Base-by-base conservation (phyloP, 208 protist genomes). In the Leishmania amazonensis region DNA sequence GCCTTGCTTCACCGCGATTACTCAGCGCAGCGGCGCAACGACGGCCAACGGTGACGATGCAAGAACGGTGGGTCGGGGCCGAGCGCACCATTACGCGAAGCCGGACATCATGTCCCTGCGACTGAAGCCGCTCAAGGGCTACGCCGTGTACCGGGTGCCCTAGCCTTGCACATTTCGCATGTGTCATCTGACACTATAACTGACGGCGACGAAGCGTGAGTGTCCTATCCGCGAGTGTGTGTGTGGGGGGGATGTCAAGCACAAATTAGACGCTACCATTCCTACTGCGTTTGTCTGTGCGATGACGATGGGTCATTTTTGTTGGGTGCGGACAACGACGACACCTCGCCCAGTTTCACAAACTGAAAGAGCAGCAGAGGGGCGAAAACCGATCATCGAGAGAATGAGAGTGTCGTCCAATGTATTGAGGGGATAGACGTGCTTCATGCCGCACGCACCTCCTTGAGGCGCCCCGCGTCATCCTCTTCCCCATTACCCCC, bases 101-200 rank as follows among this genome's bases (percentile, higher is more conserved):
- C 57, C 40, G 54, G 40, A 78, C 57, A 65, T 78, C 19, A 58
- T 78, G 31, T 65, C 54, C 17, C 53, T 78, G 4, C 75, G 57
- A 17, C 8, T 65, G 54, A 78, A 65, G 24, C 53, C 75, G 6
- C 75, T 65, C 11, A 78, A 31, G 28, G 57, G 40, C 38, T 78
- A 65, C 40, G 75, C 75, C 21, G 24, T 78, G 40, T 62, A 49
- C 38, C 57, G 38, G 7, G 42, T 78, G n/a, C 1, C 11, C 28
- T 74, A 74, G 45, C 13, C 70, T 3, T 38, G 19, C 42, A 51
- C 45, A 54, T 53, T 74, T 15, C 13, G 45, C 15, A 54, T 54
- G 21, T 51, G 17, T 21, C 47, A 19, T 74, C 21, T 1, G 35
- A 62, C n/a, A 76, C 47, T 47, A 17, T 57, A 31, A 15, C 5